Percentiles rank a stretch among this genome's conserved stretches.
Evolutionary conservation across 78 protist species (phyloP).

Genomic region (Protostelium mycophagum): DNA sequence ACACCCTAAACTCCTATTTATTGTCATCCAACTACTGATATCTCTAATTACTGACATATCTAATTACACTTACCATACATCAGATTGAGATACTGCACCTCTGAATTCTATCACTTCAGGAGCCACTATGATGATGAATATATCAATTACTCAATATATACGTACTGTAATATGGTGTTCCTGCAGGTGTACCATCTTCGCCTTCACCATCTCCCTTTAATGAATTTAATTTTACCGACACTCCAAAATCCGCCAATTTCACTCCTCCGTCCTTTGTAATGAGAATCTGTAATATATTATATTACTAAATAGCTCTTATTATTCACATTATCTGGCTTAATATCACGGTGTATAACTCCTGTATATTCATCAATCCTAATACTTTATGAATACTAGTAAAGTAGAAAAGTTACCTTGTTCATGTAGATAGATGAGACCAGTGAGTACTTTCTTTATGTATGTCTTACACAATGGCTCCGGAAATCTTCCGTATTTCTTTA

Average conservation of each 20-base stretch:
- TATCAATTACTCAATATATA: not conserved
- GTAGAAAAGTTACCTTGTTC: conserved; percentile 60
- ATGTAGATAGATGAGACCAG: conserved; percentile 85
- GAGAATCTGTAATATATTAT: conserved; percentile 33
- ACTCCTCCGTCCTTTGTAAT: conserved; percentile 63
- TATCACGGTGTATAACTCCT: conserved; percentile 78
- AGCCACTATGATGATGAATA: conserved; percentile 36
- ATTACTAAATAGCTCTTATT: no score
- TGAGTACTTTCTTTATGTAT: conserved; percentile 85
- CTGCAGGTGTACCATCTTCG: conserved; percentile 74
- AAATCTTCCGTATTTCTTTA: conserved; percentile 82
- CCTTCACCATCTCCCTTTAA: conserved; percentile 26
- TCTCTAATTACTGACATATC: no score
- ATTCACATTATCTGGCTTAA: conserved; percentile 73
- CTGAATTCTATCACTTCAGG: conserved; percentile 88
- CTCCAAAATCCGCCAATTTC: conserved; percentile 93
- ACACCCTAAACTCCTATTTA: conserved; percentile 94
- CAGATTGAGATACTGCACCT: conserved; percentile 66
- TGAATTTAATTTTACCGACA: conserved; percentile 67
- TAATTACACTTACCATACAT: conserved; percentile 65
- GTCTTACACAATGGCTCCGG: conserved; percentile 82
- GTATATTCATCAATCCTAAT: no score
- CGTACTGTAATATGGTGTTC: conserved; percentile 59
- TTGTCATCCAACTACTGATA: conserved; percentile 46
- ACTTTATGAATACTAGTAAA: not conserved